Conservation (phyloP, 805 yeast species). For the Saccharomycopsis fibuligera region DNA sequence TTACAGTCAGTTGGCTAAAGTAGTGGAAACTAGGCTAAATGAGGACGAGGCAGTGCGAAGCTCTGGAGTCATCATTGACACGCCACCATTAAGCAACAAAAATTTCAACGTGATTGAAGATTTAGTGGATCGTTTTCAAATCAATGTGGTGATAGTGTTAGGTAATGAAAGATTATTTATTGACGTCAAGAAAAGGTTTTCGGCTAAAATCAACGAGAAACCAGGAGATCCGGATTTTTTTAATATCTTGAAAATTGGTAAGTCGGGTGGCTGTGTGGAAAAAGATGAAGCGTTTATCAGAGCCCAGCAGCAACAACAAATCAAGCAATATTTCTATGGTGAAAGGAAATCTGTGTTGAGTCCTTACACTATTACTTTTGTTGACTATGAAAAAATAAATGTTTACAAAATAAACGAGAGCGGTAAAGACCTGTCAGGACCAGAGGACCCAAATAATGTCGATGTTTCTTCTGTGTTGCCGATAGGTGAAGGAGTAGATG, state of each 20-base stretch:
- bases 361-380: constrained; percentile 73
- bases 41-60: constrained; percentile 40
- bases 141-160: constrained; percentile 58
- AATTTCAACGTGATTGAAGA: constrained; percentile 47
- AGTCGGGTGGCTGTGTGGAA: constrained; percentile 72
- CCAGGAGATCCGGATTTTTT: constrained; percentile 24
- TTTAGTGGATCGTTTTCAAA: constrained; percentile 51
- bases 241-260: constrained; percentile 54
- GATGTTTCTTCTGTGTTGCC: constrained; percentile 29
- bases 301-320: constrained; percentile 65
- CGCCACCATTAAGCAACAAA: constrained; percentile 53
- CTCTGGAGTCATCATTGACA: constrained; percentile 66
- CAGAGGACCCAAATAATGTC: background rate
- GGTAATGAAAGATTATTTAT: constrained; percentile 67
- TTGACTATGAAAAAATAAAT: constrained; percentile 52
- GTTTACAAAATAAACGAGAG: constrained; percentile 53
- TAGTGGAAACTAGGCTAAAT: constrained; percentile 38
- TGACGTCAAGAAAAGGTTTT: constrained; percentile 45
- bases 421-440: background rate
- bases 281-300: constrained; percentile 64
- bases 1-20: constrained; percentile 28
- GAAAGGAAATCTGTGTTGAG: constrained; percentile 56
- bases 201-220: constrained; percentile 30
- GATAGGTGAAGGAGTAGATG: constrained; percentile 24
- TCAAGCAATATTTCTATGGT: constrained; percentile 89